phyloP scores from a whole-genome alignment of 2,329 filamentous ascomycete genomes.

The Neofusicoccum umdonicola region DNA sequence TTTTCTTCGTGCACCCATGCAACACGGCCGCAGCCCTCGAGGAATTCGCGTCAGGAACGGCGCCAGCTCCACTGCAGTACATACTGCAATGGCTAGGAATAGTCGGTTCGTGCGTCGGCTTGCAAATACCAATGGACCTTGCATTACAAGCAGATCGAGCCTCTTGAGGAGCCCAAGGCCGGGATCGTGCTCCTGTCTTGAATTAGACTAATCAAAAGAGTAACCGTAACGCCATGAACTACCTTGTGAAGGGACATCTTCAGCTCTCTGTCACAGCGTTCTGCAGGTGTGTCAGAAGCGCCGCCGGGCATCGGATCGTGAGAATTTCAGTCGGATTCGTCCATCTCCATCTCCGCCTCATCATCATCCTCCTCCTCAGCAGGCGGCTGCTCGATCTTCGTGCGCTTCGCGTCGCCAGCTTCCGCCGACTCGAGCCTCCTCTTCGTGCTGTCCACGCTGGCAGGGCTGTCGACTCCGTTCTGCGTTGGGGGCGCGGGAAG shows the following conservation, averaged over 20 bases:
- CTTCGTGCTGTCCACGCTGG: conserved; percentile 70
- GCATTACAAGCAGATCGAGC: conserved; percentile 7
- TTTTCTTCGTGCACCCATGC: conserved; percentile 93
- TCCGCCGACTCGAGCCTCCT: conserved; percentile 58
- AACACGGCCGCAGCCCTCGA: conserved; percentile 79
- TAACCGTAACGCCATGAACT: conserved; percentile 13
- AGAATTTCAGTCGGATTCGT: conserved; percentile 59
- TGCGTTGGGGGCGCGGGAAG: conserved; percentile 39
- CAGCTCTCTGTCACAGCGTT: background rate
- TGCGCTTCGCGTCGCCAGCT: conserved; percentile 34
- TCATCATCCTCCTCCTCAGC: conserved; percentile 38
- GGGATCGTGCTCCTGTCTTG: conserved; percentile 11
- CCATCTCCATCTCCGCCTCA: conserved; percentile 56
- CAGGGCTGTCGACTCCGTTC: conserved; percentile 41
- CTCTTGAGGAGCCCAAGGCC: conserved; percentile 5
- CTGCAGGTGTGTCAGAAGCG: conserved; percentile 11
- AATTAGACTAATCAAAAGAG: conserved; percentile 11
- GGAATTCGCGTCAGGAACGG: conserved; percentile 40
- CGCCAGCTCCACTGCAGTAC: conserved; percentile 61
- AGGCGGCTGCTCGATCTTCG: conserved; percentile 53
- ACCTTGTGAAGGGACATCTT: conserved; percentile 10
- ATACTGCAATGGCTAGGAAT: conserved; percentile 87
- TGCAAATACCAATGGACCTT: conserved; percentile 61
- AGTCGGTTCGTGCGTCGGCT: conserved; percentile 74
- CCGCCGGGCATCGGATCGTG: conserved; percentile 8